Evolutionary conservation across 306 rosid species (phyloP).

Genomic region (Dryas octopetala): DNA sequence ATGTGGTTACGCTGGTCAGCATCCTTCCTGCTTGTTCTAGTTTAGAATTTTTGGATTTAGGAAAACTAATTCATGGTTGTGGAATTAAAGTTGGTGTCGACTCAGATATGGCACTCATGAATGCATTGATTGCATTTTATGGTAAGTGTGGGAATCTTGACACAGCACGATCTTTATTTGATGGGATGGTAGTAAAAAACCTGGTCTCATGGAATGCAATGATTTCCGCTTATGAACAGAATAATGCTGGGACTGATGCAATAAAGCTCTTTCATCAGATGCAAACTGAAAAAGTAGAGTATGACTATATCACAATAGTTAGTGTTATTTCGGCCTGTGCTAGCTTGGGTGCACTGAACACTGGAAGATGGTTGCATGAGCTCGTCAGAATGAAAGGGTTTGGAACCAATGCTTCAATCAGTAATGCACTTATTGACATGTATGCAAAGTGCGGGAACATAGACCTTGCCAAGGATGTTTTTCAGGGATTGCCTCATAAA

Average conservation of each 20-base stretch:
- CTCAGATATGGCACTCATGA: slow-evolving; percentile 17
- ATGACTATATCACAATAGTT: slow-evolving; percentile 19
- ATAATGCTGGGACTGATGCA: not conserved
- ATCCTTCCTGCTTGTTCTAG: slow-evolving; percentile 34
- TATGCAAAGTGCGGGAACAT: slow-evolving; percentile 35
- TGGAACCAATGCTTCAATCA: slow-evolving; percentile 13
- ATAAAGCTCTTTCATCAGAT: slow-evolving; percentile 6
- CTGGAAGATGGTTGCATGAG: slow-evolving; percentile 19
- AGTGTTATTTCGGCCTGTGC: slow-evolving; percentile 15
- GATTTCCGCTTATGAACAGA: slow-evolving; percentile 13
- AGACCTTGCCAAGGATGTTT: slow-evolving; percentile 20
- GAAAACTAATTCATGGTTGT: slow-evolving; percentile 24
- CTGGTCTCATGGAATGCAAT: slow-evolving; percentile 15
- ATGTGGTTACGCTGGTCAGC: slow-evolving; percentile 29
- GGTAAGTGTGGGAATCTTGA: slow-evolving; percentile 25
- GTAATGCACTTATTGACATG: slow-evolving; percentile 29
- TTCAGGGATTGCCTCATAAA: slow-evolving; percentile 8
- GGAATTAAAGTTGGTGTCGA: slow-evolving; percentile 19
- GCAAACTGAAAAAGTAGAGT: slow-evolving; percentile 8
- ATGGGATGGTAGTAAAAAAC: slow-evolving; percentile 3
- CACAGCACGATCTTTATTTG: slow-evolving; percentile 8
- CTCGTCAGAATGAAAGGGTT: slow-evolving; percentile 1
- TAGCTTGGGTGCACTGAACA: slow-evolving; percentile 13
- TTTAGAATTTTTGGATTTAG: slow-evolving; percentile 24
- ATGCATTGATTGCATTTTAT: slow-evolving; percentile 30